Conservation (phyloP, 495 filamentous ascomycete species). For the Penicillium ucsense region DNA sequence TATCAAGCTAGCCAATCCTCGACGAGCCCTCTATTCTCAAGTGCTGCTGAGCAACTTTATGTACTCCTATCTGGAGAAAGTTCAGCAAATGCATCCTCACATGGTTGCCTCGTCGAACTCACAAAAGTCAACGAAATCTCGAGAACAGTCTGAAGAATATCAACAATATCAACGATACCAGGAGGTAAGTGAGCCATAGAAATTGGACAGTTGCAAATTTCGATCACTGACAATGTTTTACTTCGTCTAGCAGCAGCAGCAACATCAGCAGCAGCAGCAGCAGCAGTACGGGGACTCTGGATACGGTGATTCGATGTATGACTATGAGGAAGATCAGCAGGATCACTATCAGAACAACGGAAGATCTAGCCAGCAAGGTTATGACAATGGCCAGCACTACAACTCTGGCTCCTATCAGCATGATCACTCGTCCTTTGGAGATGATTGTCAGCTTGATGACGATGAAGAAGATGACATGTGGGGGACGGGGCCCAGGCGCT, state of each 20-base stretch:
- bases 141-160: constrained; percentile 58
- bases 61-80: constrained; percentile 98
- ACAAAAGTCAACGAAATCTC: constrained; percentile 51
- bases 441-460: constrained; percentile 37
- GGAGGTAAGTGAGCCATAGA: constrained; percentile 38
- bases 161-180: constrained; percentile 55
- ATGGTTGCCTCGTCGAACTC: constrained; percentile 55
- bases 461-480: constrained; percentile 50
- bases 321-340: constrained; percentile 44
- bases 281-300: constrained; percentile 42
- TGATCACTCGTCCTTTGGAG: constrained; percentile 41
- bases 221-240: constrained; percentile 4
- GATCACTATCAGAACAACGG: constrained; percentile 45
- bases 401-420: constrained; percentile 37
- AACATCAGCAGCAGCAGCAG: constrained; percentile 38
- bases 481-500: constrained; percentile 27
- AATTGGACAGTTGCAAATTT: neutral
- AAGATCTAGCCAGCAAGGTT: constrained; percentile 39
- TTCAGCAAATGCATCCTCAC: constrained; percentile 95
- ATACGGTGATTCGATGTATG: constrained; percentile 51
- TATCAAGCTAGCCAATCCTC: constrained; percentile 95
- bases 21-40: constrained; percentile 85
- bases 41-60: constrained; percentile 99
- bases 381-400: constrained; percentile 39
- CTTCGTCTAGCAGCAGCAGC: constrained; percentile 19